Conservation (phyloP, 2,329 filamentous ascomycete species). For the Allantophomopsis cytisporea region DNA sequence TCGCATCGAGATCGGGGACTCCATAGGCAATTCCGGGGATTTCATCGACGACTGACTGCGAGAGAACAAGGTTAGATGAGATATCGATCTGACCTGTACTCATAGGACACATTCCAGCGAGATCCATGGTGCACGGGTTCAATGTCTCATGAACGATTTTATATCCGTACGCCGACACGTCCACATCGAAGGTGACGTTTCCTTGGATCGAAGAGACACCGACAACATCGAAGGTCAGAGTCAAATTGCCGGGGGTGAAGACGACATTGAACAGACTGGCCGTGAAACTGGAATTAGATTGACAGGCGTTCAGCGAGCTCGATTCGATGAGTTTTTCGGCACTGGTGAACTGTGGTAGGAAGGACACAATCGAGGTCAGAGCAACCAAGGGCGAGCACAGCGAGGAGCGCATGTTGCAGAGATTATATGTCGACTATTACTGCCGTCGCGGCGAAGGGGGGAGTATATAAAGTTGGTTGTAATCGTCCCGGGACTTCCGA, state of each 20-base stretch:
- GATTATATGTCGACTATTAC: constrained; percentile 6
- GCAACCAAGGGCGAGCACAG: constrained; percentile 13
- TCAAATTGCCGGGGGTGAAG: constrained; percentile 63
- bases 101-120: constrained; percentile 82
- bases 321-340: constrained; percentile 42
- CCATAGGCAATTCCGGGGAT: constrained; percentile 80
- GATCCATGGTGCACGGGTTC: constrained; percentile 58
- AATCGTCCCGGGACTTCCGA: constrained; percentile 10
- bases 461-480: neutral
- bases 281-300: constrained; percentile 72
- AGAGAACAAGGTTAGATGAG: constrained; percentile 53
- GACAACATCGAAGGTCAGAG: constrained; percentile 60
- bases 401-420: constrained; percentile 14
- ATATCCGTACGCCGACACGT: constrained; percentile 74
- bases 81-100: constrained; percentile 69
- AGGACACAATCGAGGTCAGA: constrained; percentile 13
- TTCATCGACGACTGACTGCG: constrained; percentile 37
- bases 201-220: constrained; percentile 76
- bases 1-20: constrained; percentile 83
- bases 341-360: constrained; percentile 10
- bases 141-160: constrained; percentile 51
- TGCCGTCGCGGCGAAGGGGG: neutral
- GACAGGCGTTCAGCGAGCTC: constrained; percentile 73
- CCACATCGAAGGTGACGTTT: constrained; percentile 64
- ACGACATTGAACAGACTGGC: constrained; percentile 80